A percentile compares a stretch with the other conserved stretches of the same genome.
Evolutionary conservation across 2,329 filamentous ascomycete species (phyloP).

Genomic region (Tolypocladium nubicola): DNA sequence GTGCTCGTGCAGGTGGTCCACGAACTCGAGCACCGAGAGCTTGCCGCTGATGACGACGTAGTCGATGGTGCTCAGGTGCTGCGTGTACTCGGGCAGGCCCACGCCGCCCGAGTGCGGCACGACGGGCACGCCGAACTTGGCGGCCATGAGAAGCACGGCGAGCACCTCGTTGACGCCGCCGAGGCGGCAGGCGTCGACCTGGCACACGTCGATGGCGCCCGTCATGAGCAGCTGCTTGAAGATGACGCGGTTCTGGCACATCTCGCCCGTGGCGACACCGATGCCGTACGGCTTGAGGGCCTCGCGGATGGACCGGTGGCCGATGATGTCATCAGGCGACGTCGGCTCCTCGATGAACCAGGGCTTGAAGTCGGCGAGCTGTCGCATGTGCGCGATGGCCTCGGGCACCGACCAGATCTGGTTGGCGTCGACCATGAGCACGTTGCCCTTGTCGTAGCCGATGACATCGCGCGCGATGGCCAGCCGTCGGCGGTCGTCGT

Average conservation of each 20-base stretch:
- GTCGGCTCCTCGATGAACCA: slow-evolving; percentile 97
- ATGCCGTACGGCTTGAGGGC: slow-evolving; percentile 66
- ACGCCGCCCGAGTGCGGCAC: slow-evolving; percentile 87
- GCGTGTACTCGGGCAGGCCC: slow-evolving; percentile 85
- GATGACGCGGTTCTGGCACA: slow-evolving; percentile 90
- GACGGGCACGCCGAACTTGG: slow-evolving; percentile 68
- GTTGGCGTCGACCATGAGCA: slow-evolving; percentile 90
- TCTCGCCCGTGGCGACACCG: slow-evolving; percentile 83
- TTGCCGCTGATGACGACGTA: slow-evolving; percentile 80
- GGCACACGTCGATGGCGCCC: slow-evolving; percentile 76
- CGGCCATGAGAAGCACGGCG: slow-evolving; percentile 79
- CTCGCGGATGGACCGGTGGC: slow-evolving; percentile 75
- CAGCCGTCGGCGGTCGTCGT: slow-evolving; percentile 60
- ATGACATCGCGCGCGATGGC: slow-evolving; percentile 68
- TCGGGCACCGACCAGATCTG: slow-evolving; percentile 88
- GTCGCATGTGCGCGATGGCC: slow-evolving; percentile 76
- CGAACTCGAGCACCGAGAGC: slow-evolving; percentile 76
- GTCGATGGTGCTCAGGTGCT: slow-evolving; percentile 86
- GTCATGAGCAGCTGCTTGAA: slow-evolving; percentile 84
- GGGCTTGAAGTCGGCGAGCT: slow-evolving; percentile 72
- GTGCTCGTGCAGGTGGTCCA: slow-evolving; percentile 89
- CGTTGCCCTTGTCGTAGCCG: slow-evolving; percentile 71
- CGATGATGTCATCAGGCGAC: slow-evolving; percentile 78
- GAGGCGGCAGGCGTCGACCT: slow-evolving; percentile 82
- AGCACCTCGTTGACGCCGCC: slow-evolving; percentile 88